Percentiles rank a stretch among this genome's conserved stretches.
These are phyloP conservation scores for Paragyromitra xinjiangensis DNA, from an alignment of 495 filamentous ascomycete genomes.

Conservation along the genomic window DNA sequence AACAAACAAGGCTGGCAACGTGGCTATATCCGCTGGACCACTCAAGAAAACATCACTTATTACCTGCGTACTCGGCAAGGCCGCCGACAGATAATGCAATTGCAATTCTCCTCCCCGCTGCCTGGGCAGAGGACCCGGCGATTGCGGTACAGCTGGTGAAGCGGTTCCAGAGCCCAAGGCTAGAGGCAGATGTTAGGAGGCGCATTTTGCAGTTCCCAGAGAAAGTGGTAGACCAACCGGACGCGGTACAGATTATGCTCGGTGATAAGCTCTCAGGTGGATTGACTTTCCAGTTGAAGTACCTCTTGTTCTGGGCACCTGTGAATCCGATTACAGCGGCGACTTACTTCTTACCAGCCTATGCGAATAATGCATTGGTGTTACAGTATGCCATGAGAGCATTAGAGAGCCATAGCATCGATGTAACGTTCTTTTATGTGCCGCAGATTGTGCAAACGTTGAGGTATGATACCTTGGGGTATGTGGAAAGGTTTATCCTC, in stretches of 20 bases:
- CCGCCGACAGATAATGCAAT: slow-evolving; percentile 58
- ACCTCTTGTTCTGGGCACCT: slow-evolving; percentile 91
- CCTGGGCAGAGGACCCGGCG: slow-evolving; percentile 83
- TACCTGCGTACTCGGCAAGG: slow-evolving; percentile 55
- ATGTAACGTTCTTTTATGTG: slow-evolving; percentile 98
- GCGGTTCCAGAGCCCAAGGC: slow-evolving; percentile 77
- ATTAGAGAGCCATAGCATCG: slow-evolving; percentile 88
- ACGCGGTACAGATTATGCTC: slow-evolving; percentile 82
- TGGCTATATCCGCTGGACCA: slow-evolving; percentile 89
- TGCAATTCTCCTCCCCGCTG: slow-evolving; percentile 73
- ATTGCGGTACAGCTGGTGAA: slow-evolving; percentile 82
- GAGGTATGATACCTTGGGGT: slow-evolving; percentile 92
- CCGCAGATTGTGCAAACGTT: slow-evolving; percentile 96
- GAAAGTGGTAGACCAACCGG: slow-evolving; percentile 77
- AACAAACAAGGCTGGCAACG: slow-evolving; percentile 80
- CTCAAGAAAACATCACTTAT: slow-evolving; percentile 64
- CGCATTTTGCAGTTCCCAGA: slow-evolving; percentile 82
- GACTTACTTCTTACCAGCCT: slow-evolving; percentile 90
- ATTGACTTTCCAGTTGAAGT: slow-evolving; percentile 87
- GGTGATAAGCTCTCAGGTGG: slow-evolving; percentile 77
- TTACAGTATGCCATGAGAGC: slow-evolving; percentile 98
- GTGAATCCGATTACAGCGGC: slow-evolving; percentile 92
- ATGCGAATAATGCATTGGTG: slow-evolving; percentile 92
- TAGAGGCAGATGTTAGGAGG: slow-evolving; percentile 78
- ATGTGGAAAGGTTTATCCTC: slow-evolving; percentile 94